Base-by-base conservation (phyloP, 2,329 filamentous ascomycete species). In the Hortaea werneckii region DNA sequence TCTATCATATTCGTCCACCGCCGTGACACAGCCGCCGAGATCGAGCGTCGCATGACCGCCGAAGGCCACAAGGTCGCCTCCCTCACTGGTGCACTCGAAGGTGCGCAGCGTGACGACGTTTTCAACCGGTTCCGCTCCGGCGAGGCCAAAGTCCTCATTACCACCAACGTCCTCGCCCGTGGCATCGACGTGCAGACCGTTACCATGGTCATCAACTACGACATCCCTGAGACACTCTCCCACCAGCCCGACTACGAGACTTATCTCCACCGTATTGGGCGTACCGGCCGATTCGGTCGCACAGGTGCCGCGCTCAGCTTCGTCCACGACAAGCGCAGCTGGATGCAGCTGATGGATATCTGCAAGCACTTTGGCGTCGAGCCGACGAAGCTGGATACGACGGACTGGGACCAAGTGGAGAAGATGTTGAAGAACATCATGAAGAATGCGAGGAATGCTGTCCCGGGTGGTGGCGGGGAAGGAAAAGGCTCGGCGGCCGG, bases 1-100 rank as follows among this genome's bases (percentile, higher is more conserved):
- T 96, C 92, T 0, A 95, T 98, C 61, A 96, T 98, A 58, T 98
- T 98, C 61, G 90, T 96, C 65, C 87, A 94, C 85, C 92, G 85
- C 43, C 85, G 89, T 62, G 80, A 84, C 52, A 95, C 89, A 44
- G 92, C 92, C 20, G 77, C 76, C 45, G 80, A 87, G 62, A 95
- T 98, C 52, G 83, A 94, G 66, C 75, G 77, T 48, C 84, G 87
- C 54, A 94, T 98, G 87, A 76, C 79, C 20, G 77, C 76, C 1
- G 90, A 96, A 61, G 90, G 89, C 13, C 92, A 98, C 73, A 87
- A 87, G 58, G 87, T 96, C 20, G 88, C 85, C 5, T 88, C 87
- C 20, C 73, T 98, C 50, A 92, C 94, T 56, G 89, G 88, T 62
- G 88, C 83, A 35, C 82, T 90, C 51, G 89, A 96, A 53, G 89